Evolutionary conservation across 768 basidiomycete genomes (phyloP).

Genomic region (Baorangia bicolor): DNA sequence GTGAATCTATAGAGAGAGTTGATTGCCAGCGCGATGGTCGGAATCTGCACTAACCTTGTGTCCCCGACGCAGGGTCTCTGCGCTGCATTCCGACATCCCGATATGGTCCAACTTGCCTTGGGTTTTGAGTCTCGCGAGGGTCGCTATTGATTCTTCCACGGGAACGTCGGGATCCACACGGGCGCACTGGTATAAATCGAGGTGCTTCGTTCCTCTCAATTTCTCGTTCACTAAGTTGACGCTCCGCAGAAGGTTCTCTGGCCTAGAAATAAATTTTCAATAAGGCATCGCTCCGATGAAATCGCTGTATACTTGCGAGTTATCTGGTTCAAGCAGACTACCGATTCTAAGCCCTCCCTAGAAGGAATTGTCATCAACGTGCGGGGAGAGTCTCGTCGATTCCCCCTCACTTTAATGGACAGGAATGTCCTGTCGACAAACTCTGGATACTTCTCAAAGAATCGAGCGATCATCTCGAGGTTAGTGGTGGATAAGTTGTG

Average conservation of each 20-base stretch:
- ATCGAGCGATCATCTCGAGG: slow-evolving; percentile 48
- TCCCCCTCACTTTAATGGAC: slow-evolving; percentile 31
- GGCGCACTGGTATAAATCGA: slow-evolving; percentile 59
- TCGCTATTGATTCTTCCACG: slow-evolving; percentile 46
- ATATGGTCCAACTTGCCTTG: slow-evolving; percentile 47
- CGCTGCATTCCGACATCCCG: slow-evolving; percentile 55
- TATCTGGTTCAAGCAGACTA: slow-evolving; percentile 14
- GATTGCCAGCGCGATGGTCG: neutral
- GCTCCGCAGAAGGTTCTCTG: slow-evolving; percentile 46
- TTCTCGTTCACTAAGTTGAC: slow-evolving; percentile 41
- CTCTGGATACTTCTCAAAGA: slow-evolving; percentile 45
- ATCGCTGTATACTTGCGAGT: slow-evolving; percentile 22
- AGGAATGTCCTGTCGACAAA: slow-evolving; percentile 36
- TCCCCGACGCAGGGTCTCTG: slow-evolving; percentile 45
- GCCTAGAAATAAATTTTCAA: slow-evolving; percentile 2
- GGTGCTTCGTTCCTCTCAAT: slow-evolving; percentile 51
- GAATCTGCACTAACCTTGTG: slow-evolving; percentile 12
- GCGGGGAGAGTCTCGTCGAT: neutral
- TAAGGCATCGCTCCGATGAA: neutral
- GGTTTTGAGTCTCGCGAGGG: slow-evolving; percentile 40
- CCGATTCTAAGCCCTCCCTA: slow-evolving; percentile 11
- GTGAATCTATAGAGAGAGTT: slow-evolving; percentile 38
- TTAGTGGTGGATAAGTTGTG: slow-evolving; percentile 40
- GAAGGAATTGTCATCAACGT: neutral
- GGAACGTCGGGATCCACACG: slow-evolving; percentile 42